These are phyloP conservation scores for Leptoxyphium fumago DNA, from an alignment of 2,329 filamentous ascomycete species.

Conservation along the genomic window DNA sequence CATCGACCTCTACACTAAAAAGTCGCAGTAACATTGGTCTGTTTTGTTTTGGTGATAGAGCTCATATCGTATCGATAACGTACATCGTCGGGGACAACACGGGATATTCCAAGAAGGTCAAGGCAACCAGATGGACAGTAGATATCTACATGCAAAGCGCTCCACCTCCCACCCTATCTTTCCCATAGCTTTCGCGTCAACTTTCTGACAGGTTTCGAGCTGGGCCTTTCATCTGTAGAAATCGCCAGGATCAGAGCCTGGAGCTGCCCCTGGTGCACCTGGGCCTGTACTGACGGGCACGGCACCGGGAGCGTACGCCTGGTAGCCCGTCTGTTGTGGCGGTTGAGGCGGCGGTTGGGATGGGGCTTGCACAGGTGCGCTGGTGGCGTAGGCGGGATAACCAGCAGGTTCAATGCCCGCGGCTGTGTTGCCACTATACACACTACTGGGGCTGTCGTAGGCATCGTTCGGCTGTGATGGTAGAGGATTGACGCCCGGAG, in stretches of 20 bases:
- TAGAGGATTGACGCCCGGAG: not conserved
- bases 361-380: not conserved
- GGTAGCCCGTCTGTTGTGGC: not conserved
- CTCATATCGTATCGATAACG: no score
- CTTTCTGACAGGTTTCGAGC: no score
- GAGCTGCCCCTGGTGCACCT: not conserved
- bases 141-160: no score
- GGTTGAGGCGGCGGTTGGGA: not conserved
- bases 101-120: no score
- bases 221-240: slow-evolving; percentile 16
- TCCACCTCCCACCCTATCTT: no score
- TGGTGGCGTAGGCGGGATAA: not conserved
- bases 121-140: no score
- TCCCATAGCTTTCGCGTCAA: no score
- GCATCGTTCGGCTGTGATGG: not conserved
- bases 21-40: no score
- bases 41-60: no score
- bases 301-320: not conserved
- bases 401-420: not conserved
- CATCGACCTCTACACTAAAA: no score
- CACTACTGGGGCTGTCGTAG: not conserved
- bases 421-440: not conserved
- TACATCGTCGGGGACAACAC: no score
- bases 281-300: not conserved
- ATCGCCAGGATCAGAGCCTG: slow-evolving; percentile 8